Evolutionary conservation across 805 yeast species (phyloP).

Genomic region (Kodamaea lidongshanica): DNA sequence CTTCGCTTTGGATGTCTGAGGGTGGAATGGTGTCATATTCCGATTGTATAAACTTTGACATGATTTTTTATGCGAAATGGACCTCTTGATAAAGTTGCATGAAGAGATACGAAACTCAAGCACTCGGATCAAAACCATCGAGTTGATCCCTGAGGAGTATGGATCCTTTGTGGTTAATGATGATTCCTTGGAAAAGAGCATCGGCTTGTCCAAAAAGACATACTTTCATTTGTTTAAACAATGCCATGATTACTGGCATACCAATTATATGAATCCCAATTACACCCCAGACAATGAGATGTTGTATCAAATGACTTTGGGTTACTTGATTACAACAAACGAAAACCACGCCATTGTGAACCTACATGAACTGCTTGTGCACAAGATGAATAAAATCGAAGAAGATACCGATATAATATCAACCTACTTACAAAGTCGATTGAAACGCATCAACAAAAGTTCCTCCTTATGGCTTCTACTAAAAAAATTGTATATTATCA

Average conservation of each 20-base stretch:
- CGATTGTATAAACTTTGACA: not conserved
- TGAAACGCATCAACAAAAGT: constrained; percentile 34
- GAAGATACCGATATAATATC: constrained; percentile 28
- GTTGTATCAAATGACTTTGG: constrained; percentile 26
- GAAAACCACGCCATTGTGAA: constrained; percentile 29
- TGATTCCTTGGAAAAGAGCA: constrained; percentile 9
- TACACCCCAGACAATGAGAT: constrained; percentile 7
- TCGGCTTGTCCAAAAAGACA: constrained; percentile 27
- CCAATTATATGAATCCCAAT: constrained; percentile 1
- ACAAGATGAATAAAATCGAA: not conserved
- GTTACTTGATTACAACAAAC: constrained; percentile 32
- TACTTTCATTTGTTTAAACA: constrained; percentile 28
- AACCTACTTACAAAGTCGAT: constrained; percentile 22
- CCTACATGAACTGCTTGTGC: constrained; percentile 20
- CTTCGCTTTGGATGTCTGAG: constrained; percentile 26
- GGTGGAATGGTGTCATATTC: constrained; percentile 17
- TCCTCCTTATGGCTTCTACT: constrained; percentile 33
- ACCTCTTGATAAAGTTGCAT: constrained; percentile 3
- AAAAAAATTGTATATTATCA: constrained; percentile 18
- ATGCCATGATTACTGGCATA: constrained; percentile 27
- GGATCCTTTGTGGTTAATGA: constrained; percentile 1
- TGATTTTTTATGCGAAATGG: constrained; percentile 2
- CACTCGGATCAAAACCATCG: constrained; percentile 7
- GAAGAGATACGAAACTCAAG: not conserved
- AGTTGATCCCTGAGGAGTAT: constrained; percentile 8